Percentiles rank a stretch among this genome's conserved stretches.
Evolutionary conservation across 164 flowering plant genomes (phyloP).

Genomic region (Houttuynia cordata): DNA sequence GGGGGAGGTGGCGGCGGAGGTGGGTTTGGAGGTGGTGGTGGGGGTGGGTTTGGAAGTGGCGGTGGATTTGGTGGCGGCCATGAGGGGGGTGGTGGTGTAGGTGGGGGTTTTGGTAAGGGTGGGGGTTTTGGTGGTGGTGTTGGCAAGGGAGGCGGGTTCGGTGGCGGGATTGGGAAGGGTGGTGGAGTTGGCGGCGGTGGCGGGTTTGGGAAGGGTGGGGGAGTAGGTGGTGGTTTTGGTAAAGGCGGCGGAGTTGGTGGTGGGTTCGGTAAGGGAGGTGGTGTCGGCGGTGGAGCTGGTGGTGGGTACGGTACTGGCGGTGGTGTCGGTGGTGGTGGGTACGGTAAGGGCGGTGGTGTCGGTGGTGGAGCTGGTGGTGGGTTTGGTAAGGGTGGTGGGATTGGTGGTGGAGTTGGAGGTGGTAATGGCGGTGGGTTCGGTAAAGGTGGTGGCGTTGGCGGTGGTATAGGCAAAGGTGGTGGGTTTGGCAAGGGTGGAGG

Average conservation of each 20-base stretch:
- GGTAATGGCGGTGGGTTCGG: neutral
- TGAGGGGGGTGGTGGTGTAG: constrained; percentile 2
- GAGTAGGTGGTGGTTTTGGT: too few relatives aligned
- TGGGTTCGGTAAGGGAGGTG: neutral
- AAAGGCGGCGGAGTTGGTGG: constrained; percentile 1
- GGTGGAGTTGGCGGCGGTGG: constrained; percentile 1
- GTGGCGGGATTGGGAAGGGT: constrained; percentile 3
- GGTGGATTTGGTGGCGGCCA: constrained; percentile 1
- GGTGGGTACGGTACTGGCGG: too few relatives aligned
- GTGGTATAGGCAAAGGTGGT: constrained; percentile 7
- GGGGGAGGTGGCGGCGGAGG: constrained; percentile 6
- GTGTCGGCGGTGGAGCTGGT: too few relatives aligned
- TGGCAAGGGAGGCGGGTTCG: constrained; percentile 1
- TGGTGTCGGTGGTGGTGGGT: constrained; percentile 6
- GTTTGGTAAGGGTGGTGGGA: constrained; percentile 4
- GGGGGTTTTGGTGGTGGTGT: constrained; percentile 5
- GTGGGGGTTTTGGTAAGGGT: constrained; percentile 5
- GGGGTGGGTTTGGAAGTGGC: too few relatives aligned
- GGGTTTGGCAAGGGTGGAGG: neutral
- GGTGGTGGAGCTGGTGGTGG: constrained; percentile 7
- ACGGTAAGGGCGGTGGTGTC: constrained; percentile 3
- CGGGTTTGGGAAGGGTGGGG: too few relatives aligned
- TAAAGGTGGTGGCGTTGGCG: constrained; percentile 7
- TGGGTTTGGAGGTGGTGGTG: neutral
- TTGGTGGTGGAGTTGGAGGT: constrained; percentile 2